A percentile compares a stretch with the other conserved stretches of the same genome.
Conservation (phyloP, 78 protist genomes). For the Dictyostelium purpureum region DNA sequence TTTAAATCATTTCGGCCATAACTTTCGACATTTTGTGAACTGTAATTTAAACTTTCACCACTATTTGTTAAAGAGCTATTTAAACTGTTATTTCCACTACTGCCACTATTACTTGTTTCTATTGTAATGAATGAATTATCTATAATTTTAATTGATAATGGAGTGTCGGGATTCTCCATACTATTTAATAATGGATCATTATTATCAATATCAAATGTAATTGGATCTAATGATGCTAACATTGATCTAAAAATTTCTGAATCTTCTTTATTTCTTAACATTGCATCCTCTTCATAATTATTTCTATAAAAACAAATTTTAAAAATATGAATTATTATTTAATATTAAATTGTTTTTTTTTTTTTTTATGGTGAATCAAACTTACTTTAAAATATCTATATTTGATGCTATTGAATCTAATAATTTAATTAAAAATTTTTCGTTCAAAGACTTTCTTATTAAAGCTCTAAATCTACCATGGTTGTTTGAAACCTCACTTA, state of each 20-base stretch:
- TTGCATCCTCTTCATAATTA: conserved; percentile 57
- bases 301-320: not conserved
- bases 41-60: not conserved
- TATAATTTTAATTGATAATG: not conserved
- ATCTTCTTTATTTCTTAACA: conserved; percentile 42
- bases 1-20: not conserved
- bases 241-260: conserved; percentile 44
- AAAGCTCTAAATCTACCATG: conserved; percentile 56
- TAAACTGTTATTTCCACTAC: not conserved
- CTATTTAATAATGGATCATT: conserved; percentile 7
- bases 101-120: not conserved
- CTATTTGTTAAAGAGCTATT: not conserved
- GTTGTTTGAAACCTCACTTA: conserved; percentile 25
- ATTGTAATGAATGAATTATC: not conserved
- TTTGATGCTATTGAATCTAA: conserved; percentile 21
- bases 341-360: no score
- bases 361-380: not conserved
- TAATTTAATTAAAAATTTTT: not conserved
- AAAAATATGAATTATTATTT: not conserved
- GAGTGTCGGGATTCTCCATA: not conserved
- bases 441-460: conserved; percentile 29
- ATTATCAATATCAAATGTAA: conserved; percentile 49
- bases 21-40: not conserved
- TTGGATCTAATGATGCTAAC: conserved; percentile 40
- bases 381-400: conserved; percentile 26